Evolutionary conservation across 2,329 filamentous ascomycete genomes (phyloP), one percentile per base, ranked within the genome.

Genomic region (Juglanconis sp.): DNA sequence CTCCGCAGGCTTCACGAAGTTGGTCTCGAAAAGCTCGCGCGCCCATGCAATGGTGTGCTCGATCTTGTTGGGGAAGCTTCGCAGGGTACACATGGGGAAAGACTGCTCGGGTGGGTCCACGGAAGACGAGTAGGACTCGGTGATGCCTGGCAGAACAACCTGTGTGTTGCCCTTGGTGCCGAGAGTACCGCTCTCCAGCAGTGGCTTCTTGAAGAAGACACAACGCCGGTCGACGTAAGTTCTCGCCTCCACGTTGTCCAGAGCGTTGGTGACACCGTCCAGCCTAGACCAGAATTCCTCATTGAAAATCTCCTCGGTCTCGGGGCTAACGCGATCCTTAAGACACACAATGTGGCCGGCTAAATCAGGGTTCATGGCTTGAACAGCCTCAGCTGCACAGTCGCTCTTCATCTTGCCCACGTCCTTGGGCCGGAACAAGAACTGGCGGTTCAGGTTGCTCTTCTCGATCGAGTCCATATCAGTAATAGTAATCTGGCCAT

Each of bases 391-490:
- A 10, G 94, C 90, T 8, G 96, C 95, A 70, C 90, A 92, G 69
- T 96, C 94, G 73, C 94, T 98, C 90, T 99, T 99, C 79, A 97
- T 87, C 68, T 92, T 88, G 44, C 95, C 95, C 50, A 99, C 96
- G 75, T 99, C 94, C 71, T 91, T 91, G 50, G 92, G 81, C 57
- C 95, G 86, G 85, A 99, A 99, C 17, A 99, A 77, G 78, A 99
- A 99, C 70, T 99, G 95, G 48, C 95, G 86, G 80, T 99, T 99
- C 56, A 99, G 81, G 73, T 99, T 99, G 79, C 94, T 98, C 85
- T 94, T 96, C 78, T 99, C 95, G 68, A 99, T 99, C 57, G 93
- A 93, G 71, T 99, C 95, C 87, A 96, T 98, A 73, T 99, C 95
- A 13, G 96, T 98, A 53, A 99, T 90, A 61, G 81, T 91, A 69